Evolutionary conservation across 345 rosid species (phyloP).

Genomic region (Euclidium syriacum): DNA sequence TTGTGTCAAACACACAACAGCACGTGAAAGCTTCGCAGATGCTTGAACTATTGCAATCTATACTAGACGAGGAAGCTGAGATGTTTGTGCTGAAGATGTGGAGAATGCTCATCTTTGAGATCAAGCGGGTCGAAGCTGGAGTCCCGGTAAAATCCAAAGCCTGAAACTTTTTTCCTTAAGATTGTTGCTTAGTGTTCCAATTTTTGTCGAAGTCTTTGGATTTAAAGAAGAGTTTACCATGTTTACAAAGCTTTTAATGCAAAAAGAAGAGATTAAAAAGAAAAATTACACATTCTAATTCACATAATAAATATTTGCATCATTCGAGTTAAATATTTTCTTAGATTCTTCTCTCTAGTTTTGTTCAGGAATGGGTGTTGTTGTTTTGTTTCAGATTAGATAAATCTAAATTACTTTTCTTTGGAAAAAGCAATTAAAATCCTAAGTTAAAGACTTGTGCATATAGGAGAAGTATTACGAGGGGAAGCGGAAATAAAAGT

Average conservation of each 20-base stretch:
- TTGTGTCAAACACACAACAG: constrained; percentile 73
- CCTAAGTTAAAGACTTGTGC: neutral
- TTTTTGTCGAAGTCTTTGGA: constrained; percentile 3
- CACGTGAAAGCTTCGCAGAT: constrained; percentile 87
- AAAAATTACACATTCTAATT: constrained; percentile 1
- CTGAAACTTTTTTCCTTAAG: constrained; percentile 29
- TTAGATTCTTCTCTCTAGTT: constrained; percentile 1
- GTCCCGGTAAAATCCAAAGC: constrained; percentile 53
- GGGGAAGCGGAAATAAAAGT: neutral
- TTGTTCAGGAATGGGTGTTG: neutral
- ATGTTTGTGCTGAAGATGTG: constrained; percentile 99
- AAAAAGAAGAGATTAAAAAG: neutral
- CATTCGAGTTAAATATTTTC: neutral
- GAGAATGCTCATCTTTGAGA: constrained; percentile 98
- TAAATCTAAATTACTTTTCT: neutral
- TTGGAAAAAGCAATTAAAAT: neutral
- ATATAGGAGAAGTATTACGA: neutral
- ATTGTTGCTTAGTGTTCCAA: neutral
- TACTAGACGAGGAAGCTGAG: constrained; percentile 94
- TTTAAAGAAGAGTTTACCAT: constrained; percentile 5
- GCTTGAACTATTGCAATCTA: constrained; percentile 84
- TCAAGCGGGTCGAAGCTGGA: constrained; percentile 86
- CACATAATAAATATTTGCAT: constrained; percentile 5
- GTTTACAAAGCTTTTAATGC: constrained; percentile 23
- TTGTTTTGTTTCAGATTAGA: neutral